phyloP scores from a whole-genome alignment of 2,329 filamentous ascomycete genomes.

The Dactylellina parvicollis region DNA sequence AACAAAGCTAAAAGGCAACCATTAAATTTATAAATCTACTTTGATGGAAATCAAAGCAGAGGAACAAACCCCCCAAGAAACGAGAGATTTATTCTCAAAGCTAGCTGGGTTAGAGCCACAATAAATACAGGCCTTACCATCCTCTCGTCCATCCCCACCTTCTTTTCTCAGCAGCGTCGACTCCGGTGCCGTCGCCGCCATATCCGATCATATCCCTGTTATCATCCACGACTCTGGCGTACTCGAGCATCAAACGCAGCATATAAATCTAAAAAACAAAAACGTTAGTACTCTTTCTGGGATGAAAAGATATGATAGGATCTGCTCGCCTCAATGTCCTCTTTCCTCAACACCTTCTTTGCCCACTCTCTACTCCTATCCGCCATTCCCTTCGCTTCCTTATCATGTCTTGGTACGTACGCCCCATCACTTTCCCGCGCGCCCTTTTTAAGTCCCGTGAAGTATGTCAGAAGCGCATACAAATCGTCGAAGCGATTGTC shows the following conservation, averaged over 20 bases:
- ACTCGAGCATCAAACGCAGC: conserved; percentile 72
- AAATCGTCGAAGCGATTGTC: conserved; percentile 77
- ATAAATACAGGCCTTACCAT: no score
- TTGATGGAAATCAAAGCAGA: no score
- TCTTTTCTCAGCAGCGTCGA: no score
- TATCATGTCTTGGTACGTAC: conserved; percentile 65
- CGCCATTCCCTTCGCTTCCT: conserved; percentile 72
- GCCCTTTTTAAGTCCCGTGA: conserved; percentile 48
- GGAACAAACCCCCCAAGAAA: no score
- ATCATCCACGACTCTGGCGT: conserved; percentile 65
- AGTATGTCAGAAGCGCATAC: conserved; percentile 64
- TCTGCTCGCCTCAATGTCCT: conserved; percentile 63
- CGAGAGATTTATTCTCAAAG: no score
- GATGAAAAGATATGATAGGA: no score
- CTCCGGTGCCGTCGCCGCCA: conserved; percentile 53
- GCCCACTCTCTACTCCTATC: conserved; percentile 74
- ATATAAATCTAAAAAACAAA: no score
- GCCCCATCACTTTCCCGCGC: conserved; percentile 52
- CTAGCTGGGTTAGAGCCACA: no score
- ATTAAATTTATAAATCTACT: no score
- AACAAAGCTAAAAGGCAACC: no score
- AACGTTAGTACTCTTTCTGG: no score
- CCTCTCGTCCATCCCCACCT: no score
- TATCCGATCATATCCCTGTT: conserved; percentile 61
- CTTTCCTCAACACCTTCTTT: conserved; percentile 72